phyloP scores from a whole-genome alignment of 176 grass and related monocot genomes.

The Dactylis glomerata region DNA sequence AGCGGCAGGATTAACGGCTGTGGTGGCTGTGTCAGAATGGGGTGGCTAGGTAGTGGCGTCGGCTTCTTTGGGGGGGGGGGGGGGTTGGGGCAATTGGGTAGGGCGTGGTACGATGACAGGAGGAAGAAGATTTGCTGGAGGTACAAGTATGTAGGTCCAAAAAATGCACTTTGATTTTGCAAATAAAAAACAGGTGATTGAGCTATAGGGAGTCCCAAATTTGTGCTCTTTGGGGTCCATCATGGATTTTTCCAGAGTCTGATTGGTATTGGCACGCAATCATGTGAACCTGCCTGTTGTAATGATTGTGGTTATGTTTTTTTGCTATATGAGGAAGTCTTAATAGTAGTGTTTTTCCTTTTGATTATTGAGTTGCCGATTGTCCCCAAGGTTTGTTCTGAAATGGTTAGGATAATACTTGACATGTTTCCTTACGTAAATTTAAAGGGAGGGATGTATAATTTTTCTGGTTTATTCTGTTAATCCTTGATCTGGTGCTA shows the following conservation, averaged over 20 bases:
- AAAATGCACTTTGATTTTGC: not conserved
- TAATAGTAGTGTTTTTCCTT: not conserved
- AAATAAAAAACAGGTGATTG: not conserved
- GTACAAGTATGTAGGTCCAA: not conserved
- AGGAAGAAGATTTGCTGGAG: not conserved
- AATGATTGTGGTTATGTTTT: constrained; percentile 1
- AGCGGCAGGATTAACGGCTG: not conserved
- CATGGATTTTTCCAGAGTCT: not conserved
- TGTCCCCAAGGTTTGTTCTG: not conserved
- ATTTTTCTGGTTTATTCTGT: constrained; percentile 1
- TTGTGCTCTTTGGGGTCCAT: not conserved
- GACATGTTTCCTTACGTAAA: not conserved
- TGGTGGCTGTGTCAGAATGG: not conserved
- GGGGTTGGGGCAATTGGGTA: not conserved
- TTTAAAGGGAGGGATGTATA: not conserved
- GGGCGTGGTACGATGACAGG: not conserved
- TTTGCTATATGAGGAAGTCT: not conserved
- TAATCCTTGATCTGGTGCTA: not conserved
- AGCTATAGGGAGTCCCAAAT: not conserved
- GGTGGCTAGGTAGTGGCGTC: not conserved
- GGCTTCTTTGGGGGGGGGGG: no score
- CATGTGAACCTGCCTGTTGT: not conserved
- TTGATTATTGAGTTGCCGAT: not conserved
- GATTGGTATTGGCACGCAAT: not conserved
- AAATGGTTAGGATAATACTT: not conserved